These are phyloP conservation scores for Myriangium duriaei DNA, from an alignment of 2,329 filamentous ascomycete species.

Conservation along the genomic window DNA sequence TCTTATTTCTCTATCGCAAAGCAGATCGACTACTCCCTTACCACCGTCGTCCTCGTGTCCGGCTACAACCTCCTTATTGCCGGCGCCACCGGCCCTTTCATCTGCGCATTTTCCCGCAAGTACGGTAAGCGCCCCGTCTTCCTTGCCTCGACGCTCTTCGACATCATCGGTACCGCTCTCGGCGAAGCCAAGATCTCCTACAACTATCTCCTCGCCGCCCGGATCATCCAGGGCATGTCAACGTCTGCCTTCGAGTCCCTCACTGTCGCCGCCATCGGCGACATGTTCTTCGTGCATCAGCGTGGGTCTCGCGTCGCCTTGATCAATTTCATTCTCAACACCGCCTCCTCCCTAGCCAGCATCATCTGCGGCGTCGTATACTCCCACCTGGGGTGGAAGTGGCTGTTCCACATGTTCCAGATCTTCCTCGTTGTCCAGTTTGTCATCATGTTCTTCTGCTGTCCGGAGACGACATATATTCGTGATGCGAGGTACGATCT, in stretches of 20 bases:
- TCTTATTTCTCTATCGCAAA: slow-evolving; percentile 12
- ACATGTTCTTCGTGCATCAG: slow-evolving; percentile 19
- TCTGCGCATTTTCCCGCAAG: slow-evolving; percentile 13
- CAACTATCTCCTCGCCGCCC: slow-evolving; percentile 14
- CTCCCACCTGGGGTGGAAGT: slow-evolving; percentile 12
- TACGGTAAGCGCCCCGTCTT: slow-evolving; percentile 17
- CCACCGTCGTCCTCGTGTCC: slow-evolving; percentile 12
- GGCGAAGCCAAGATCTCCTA: slow-evolving; percentile 12
- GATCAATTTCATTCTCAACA: slow-evolving; percentile 18
- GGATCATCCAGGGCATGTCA: slow-evolving; percentile 15
- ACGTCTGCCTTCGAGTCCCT: slow-evolving; percentile 15
- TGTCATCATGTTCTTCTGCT: slow-evolving; percentile 20
- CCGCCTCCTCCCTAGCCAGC: slow-evolving; percentile 16
- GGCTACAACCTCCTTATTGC: slow-evolving; percentile 14
- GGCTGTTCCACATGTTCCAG: slow-evolving; percentile 20
- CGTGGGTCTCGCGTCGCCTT: slow-evolving; percentile 14
- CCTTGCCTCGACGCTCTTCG: slow-evolving; percentile 13
- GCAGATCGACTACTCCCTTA: slow-evolving; percentile 6
- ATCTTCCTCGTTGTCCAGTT: slow-evolving; percentile 18
- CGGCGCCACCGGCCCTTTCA: slow-evolving; percentile 13
- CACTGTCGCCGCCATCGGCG: slow-evolving; percentile 15
- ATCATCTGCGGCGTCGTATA: slow-evolving; percentile 17
- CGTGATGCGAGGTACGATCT: slow-evolving; percentile 14
- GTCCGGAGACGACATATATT: slow-evolving; percentile 20
- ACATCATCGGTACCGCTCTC: slow-evolving; percentile 14